Evolutionary conservation across 139 green algal species (phyloP).

Genomic region (Volvox africanus): DNA sequence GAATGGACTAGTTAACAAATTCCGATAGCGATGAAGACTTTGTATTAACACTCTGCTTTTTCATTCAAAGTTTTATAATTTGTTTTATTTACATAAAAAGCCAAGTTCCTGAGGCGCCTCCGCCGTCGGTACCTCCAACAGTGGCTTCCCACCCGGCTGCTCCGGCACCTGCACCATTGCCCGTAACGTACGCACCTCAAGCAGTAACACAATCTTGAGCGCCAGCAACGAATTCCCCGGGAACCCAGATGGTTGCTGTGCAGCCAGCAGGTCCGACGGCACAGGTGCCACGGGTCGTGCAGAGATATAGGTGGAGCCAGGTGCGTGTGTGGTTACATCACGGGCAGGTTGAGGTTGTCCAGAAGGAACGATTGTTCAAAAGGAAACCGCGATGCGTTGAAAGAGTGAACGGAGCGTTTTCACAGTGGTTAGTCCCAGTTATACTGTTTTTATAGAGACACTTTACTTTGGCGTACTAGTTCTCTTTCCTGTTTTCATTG

Average conservation of each 20-base stretch:
- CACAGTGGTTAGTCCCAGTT: too few relatives aligned
- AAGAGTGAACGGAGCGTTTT: too few relatives aligned
- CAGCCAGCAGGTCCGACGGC: conserved; percentile 19
- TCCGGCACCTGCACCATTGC: neutral
- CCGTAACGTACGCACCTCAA: neutral
- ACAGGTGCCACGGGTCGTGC: conserved; percentile 33
- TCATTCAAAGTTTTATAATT: too few relatives aligned
- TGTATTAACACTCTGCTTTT: too few relatives aligned
- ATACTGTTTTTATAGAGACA: too few relatives aligned
- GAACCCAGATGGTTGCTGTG: neutral
- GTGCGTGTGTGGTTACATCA: conserved; percentile 38
- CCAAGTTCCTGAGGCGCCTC: conserved; percentile 67
- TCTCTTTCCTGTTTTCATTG: too few relatives aligned
- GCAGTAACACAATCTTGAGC: neutral
- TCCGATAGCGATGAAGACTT: too few relatives aligned
- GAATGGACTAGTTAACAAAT: too few relatives aligned
- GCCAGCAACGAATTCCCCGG: neutral
- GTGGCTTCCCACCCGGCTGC: neutral
- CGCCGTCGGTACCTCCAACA: neutral
- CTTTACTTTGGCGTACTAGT: too few relatives aligned
- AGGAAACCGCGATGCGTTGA: too few relatives aligned
- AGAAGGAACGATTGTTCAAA: too few relatives aligned
- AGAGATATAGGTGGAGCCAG: conserved; percentile 69
- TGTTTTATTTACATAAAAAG: too few relatives aligned
- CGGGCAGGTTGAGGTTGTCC: neutral